Conservation (phyloP, 2,329 filamentous ascomycete genomes). For the Huntiella omanensis region DNA sequence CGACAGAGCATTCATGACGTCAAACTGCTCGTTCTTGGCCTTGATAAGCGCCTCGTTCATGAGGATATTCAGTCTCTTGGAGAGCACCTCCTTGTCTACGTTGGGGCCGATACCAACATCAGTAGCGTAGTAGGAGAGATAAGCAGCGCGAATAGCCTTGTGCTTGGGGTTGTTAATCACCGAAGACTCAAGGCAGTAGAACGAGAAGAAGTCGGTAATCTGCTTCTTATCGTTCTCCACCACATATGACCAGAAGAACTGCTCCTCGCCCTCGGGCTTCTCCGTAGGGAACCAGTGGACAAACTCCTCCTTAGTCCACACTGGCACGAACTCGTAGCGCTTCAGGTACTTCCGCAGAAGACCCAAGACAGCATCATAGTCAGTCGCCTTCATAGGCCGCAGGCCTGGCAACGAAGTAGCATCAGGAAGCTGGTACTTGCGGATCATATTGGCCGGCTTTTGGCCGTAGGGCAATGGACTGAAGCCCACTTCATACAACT, state of each 20-base stretch:
- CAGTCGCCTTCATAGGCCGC: conserved; percentile 59
- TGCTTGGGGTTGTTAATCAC: conserved; percentile 70
- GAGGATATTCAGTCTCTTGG: conserved; percentile 61
- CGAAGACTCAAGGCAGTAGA: conserved; percentile 86
- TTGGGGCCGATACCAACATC: conserved; percentile 51
- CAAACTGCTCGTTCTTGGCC: conserved; percentile 68
- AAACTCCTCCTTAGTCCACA: conserved; percentile 63
- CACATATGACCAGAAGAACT: conserved; percentile 87
- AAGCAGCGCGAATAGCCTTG: conserved; percentile 68
- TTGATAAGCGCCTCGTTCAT: conserved; percentile 74
- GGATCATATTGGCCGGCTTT: conserved; percentile 69
- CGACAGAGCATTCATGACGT: conserved; percentile 92
- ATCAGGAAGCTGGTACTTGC: conserved; percentile 68
- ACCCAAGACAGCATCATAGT: conserved; percentile 55
- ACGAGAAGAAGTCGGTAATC: conserved; percentile 93
- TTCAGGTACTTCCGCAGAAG: conserved; percentile 60
- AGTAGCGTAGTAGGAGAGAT: conserved; percentile 92
- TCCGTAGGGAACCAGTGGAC: conserved; percentile 59
- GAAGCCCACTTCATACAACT: conserved; percentile 88
- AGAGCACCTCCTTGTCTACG: conserved; percentile 39
- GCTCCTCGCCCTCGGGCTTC: conserved; percentile 51
- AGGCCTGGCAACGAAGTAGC: conserved; percentile 55
- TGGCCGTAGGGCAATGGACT: conserved; percentile 69
- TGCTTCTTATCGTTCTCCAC: conserved; percentile 59
- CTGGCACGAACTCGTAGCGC: conserved; percentile 68